Percentiles rank a stretch among this genome's conserved stretches.
Evolutionary conservation across 176 grass and related monocot genomes (phyloP).

Genomic region (Eremochloa ophiuroides): DNA sequence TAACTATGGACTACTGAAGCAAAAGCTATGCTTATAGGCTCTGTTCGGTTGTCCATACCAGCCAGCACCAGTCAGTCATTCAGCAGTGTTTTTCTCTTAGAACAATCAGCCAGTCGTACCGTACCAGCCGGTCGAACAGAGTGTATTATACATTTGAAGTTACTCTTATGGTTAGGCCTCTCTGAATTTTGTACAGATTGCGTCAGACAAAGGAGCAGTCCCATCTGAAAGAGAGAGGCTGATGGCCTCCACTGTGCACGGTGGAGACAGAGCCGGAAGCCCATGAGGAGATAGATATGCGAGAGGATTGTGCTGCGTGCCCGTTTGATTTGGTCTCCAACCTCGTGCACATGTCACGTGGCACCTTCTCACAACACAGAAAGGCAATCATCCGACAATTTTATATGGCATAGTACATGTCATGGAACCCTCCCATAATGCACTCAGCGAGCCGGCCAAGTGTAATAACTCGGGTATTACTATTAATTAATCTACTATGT

Average conservation of each 20-base stretch:
- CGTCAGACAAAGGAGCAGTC: too few species aligned
- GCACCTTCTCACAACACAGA: neutral
- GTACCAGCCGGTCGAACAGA: too few species aligned
- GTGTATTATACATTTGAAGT: too few species aligned
- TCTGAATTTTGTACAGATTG: neutral
- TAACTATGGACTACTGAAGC: too few species aligned
- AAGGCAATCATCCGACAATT: neutral
- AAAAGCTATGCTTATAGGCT: too few species aligned
- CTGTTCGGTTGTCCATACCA: too few species aligned
- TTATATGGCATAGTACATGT: neutral
- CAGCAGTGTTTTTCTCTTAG: too few species aligned
- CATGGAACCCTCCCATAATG: slow-evolving; percentile 9
- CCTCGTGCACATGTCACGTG: neutral
- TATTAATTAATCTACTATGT: too few species aligned
- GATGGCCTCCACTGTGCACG: neutral
- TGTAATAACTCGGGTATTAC: too few species aligned
- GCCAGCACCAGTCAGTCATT: too few species aligned
- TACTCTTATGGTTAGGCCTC: neutral
- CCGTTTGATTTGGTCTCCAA: neutral
- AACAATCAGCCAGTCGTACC: too few species aligned
- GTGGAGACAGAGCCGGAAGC: neutral
- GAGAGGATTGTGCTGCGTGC: neutral
- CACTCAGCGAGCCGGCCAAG: neutral
- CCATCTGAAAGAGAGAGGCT: neutral
- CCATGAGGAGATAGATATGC: neutral